Evolutionary conservation across 2,329 filamentous ascomycete species (phyloP).

Genomic region (Sodiomyces alkalinus): DNA sequence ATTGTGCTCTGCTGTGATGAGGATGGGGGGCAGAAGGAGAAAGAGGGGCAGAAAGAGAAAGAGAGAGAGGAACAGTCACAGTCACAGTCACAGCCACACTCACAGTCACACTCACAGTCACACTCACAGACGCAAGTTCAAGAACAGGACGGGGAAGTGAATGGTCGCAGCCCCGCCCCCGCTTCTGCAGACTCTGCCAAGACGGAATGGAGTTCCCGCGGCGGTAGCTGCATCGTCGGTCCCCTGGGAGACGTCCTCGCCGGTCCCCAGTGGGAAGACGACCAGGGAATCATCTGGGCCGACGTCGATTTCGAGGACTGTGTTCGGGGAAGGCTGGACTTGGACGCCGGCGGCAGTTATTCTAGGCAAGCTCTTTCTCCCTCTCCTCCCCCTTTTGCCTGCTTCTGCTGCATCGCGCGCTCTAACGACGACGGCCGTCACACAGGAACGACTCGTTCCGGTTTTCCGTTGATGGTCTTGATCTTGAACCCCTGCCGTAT

Average conservation of each 20-base stretch:
- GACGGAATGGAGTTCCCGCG: constrained; percentile 44
- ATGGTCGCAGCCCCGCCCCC: too few relatives aligned
- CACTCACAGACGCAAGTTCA: neutral
- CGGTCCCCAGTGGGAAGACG: constrained; percentile 73
- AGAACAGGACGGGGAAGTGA: too few relatives aligned
- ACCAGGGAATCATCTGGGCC: constrained; percentile 47
- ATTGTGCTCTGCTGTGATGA: constrained; percentile 27
- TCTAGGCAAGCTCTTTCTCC: constrained; percentile 59
- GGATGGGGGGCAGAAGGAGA: constrained; percentile 4
- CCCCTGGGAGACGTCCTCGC: constrained; percentile 67
- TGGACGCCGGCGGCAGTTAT: constrained; percentile 78
- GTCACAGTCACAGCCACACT: too few relatives aligned
- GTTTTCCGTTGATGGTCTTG: constrained; percentile 41
- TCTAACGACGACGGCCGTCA: constrained; percentile 6
- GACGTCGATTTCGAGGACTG: constrained; percentile 86
- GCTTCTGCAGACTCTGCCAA: constrained; percentile 9
- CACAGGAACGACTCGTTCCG: constrained; percentile 44
- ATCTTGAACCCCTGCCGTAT: constrained; percentile 42
- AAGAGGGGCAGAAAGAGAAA: neutral
- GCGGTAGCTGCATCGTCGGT: constrained; percentile 70
- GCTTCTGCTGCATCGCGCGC: neutral
- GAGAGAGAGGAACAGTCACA: too few relatives aligned
- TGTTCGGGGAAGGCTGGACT: constrained; percentile 61
- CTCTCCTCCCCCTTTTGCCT: neutral
- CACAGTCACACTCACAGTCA: too few relatives aligned